Base-by-base conservation (phyloP, 2,329 filamentous ascomycete genomes). In the Trichophyton mentagrophytes region DNA sequence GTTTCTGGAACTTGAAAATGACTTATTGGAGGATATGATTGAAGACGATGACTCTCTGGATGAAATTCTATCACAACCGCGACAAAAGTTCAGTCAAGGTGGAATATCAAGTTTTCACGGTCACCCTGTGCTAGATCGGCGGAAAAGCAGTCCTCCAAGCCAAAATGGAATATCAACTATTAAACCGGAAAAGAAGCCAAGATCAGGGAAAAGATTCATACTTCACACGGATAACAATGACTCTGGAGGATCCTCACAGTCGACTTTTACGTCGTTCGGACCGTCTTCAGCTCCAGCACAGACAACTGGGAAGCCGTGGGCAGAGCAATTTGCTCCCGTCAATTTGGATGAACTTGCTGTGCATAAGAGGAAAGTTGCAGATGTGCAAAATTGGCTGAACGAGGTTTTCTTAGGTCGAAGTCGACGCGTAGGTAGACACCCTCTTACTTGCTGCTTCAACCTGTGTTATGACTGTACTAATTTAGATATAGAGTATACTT, bases 361-460 rank as follows among this genome's bases (percentile, higher is more conserved):
- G 17, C 91, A 99, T 73, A 96, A 95, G 77, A 93, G 84, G 67
- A 99, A 99, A 72, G 88, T 97, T 4, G 76, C 83, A 1, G 91
- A 97, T 74, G 91, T 97, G 53, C 83, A 85, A 62, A 80, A 76
- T 62, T 97, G 93, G 91, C 76, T 99, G 38, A 83, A 88, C 49
- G 83, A 86, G 69, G 88, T 90, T 17, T 81, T 90, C 64, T 72
- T 74, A 27, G 88, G 89, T 49, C 74, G 70, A 53, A 71, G 73
- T 60, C 73, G 72, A 62, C 69, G 69, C 63, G 74, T 76, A 65
- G 65, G 73, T 66, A 40, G 49, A 36, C 60, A 17, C 53, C 49
- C 57, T 27, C 4, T 38, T 57, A 15, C 46, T 15, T 62, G n/a
- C 36, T 38, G 8, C 6, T 17, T 36, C 2, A 38, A 22, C n/a